Evolutionary conservation across 2,329 filamentous ascomycete genomes (phyloP).

Genomic region (Coniochaeta sp.): DNA sequence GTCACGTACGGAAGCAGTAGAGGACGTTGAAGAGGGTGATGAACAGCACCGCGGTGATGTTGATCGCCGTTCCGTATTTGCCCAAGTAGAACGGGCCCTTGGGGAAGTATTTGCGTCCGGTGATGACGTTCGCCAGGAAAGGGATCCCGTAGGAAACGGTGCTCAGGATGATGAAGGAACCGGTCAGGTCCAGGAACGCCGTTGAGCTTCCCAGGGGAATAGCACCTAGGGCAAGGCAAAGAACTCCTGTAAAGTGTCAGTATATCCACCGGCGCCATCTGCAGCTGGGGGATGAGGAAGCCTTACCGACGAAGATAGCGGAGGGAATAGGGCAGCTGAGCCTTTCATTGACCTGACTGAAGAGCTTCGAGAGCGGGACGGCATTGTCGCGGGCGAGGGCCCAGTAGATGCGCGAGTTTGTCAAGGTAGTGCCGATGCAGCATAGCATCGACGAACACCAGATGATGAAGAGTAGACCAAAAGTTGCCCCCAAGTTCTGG

Average conservation of each 20-base stretch:
- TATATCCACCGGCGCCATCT: not conserved
- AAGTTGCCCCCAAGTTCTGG: constrained; percentile 42
- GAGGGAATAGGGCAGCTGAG: constrained; percentile 53
- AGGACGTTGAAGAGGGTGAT: constrained; percentile 51
- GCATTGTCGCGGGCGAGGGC: constrained; percentile 52
- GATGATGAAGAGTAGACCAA: constrained; percentile 51
- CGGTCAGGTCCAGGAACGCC: constrained; percentile 50
- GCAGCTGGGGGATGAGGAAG: not conserved
- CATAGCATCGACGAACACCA: constrained; percentile 43
- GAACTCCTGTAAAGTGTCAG: constrained; percentile 18
- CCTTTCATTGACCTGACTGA: constrained; percentile 42
- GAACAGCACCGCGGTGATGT: constrained; percentile 40
- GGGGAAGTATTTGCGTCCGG: constrained; percentile 41
- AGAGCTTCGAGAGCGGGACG: constrained; percentile 46
- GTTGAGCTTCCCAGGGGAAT: constrained; percentile 47
- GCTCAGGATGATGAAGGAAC: constrained; percentile 50
- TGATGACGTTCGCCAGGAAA: constrained; percentile 42
- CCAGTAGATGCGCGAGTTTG: constrained; percentile 39
- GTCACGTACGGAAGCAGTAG: constrained; percentile 49
- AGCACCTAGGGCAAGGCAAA: constrained; percentile 46
- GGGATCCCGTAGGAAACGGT: constrained; percentile 45
- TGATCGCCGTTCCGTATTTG: constrained; percentile 39
- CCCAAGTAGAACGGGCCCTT: constrained; percentile 48
- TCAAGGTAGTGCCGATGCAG: constrained; percentile 43
- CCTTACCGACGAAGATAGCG: constrained; percentile 40